Conservation (phyloP, 306 rosid genomes). For the Vicia villosa region DNA sequence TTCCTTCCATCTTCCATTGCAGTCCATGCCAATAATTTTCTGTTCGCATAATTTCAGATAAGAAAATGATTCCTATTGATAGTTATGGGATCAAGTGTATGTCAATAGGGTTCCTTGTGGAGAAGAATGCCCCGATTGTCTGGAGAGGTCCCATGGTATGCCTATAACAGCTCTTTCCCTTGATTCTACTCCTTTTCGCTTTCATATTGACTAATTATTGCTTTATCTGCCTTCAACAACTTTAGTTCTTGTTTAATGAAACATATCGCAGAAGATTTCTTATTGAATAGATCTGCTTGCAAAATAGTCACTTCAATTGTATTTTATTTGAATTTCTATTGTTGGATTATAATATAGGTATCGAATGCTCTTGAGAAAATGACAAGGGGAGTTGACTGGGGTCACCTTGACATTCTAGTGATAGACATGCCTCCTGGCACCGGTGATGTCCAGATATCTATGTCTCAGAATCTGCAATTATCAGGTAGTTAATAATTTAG, state of each 20-base stretch:
- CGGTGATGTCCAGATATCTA: slow-evolving; percentile 90
- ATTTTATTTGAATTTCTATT: slow-evolving; percentile 27
- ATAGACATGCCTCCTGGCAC: slow-evolving; percentile 99
- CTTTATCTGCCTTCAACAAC: slow-evolving; percentile 7
- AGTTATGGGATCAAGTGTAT: slow-evolving; percentile 91
- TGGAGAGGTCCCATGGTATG: slow-evolving; percentile 99
- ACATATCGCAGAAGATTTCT: slow-evolving; percentile 22
- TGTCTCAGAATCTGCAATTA: slow-evolving; percentile 80
- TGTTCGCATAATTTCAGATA: slow-evolving; percentile 58
- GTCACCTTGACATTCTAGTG: slow-evolving; percentile 85
- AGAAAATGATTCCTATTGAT: slow-evolving; percentile 89
- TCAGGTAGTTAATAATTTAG: slow-evolving; percentile 60
- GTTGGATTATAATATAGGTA: slow-evolving; percentile 58
- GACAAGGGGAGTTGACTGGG: slow-evolving; percentile 95
- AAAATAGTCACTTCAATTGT: slow-evolving; percentile 5
- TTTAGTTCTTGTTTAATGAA: slow-evolving; percentile 24
- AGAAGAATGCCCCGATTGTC: slow-evolving; percentile 85
- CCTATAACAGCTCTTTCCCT: slow-evolving; percentile 22
- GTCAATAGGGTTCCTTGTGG: slow-evolving; percentile 95
- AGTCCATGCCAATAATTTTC: slow-evolving; percentile 24
- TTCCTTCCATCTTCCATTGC: slow-evolving; percentile 18
- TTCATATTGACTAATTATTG: slow-evolving; percentile 22
- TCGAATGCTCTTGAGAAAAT: slow-evolving; percentile 85
- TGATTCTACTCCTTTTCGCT: background rate
- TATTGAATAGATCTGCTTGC: slow-evolving; percentile 17